phyloP scores from a whole-genome alignment of 306 rosid species.

The Clitoria ternatea region DNA sequence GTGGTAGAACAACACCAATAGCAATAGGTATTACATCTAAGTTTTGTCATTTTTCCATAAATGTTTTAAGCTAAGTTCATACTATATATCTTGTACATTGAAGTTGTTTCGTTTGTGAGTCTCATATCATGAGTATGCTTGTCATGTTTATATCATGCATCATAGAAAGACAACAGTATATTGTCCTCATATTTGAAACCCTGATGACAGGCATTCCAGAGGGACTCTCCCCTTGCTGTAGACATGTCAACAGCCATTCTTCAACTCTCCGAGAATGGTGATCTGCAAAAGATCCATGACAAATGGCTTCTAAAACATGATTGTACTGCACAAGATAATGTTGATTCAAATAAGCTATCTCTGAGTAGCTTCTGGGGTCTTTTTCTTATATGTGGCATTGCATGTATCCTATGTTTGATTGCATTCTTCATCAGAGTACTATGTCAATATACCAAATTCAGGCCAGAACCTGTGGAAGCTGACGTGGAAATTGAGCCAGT shows the following conservation, averaged over 20 bases:
- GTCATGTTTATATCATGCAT: background rate
- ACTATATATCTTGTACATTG: background rate
- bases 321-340: constrained; percentile 39
- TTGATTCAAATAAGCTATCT: constrained; percentile 43
- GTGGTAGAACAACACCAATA: background rate
- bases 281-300: constrained; percentile 85
- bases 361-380: constrained; percentile 91
- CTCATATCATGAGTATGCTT: background rate
- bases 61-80: background rate
- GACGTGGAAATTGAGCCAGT: constrained; percentile 36
- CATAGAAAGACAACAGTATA: background rate
- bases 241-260: constrained; percentile 95
- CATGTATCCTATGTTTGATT: constrained; percentile 55
- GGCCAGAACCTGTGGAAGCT: constrained; percentile 30
- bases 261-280: constrained; percentile 95
- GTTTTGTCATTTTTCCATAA: background rate
- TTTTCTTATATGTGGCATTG: constrained; percentile 70
- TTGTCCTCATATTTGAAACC: constrained; percentile 3
- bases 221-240: constrained; percentile 95
- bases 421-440: constrained; percentile 47
- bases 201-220: constrained; percentile 74
- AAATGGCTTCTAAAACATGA: constrained; percentile 67
- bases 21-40: background rate
- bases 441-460: constrained; percentile 53
- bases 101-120: background rate